Base-by-base conservation (phyloP, 2,329 filamentous ascomycete genomes). In the Pseudogymnoascus sp. region DNA sequence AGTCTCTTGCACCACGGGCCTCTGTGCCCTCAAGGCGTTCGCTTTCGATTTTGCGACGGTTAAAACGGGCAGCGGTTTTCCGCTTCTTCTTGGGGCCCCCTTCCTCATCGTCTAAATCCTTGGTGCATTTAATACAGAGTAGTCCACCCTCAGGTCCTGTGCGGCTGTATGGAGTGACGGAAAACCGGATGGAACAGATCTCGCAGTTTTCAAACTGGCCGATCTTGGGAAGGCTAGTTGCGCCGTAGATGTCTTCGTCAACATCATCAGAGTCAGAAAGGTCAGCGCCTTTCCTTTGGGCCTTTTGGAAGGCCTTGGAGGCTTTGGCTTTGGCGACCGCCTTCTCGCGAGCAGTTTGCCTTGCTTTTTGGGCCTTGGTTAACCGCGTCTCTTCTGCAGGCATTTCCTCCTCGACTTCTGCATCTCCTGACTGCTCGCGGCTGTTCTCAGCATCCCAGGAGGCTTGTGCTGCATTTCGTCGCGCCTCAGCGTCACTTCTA, bases 181-280 rank as follows among this genome's bases (percentile, higher is more conserved):
- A 96, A 70, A 97, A 97, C 37, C 92, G 86, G 72, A 94, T 96
- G 43, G 82, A 81, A 73, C 93, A 97, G 2, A 86, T 76, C 64
- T 89, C 91, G 71, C 93, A 97, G 66, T 96, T 92, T 65, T 89
- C 91, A 70, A 93, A 84, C 73, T 97, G 93, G 2, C 90, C 92
- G 1, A 91, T 89, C n/a, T 87, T 72, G 1, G 86, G 86, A 33
- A 77, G 77, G 12, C 33, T 35, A 25, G 59, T 78, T 6, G 77
- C 77, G 25, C 43, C 43, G n/a, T 54, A 54, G 16, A 58, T 33
- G 18, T 58, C 57, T 35, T 58, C 57, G 25, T 82, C 80, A 3
- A 67, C 63, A 6, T 67, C 47, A 11, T 71, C 69, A 2, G 80
- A 77, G 8, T 79, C 78, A 6, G 65, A 66, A n/a, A 79, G 77